Evolutionary conservation across 1,284 basidiomycete genomes (phyloP).

Genomic region (Leccinum insolens): DNA sequence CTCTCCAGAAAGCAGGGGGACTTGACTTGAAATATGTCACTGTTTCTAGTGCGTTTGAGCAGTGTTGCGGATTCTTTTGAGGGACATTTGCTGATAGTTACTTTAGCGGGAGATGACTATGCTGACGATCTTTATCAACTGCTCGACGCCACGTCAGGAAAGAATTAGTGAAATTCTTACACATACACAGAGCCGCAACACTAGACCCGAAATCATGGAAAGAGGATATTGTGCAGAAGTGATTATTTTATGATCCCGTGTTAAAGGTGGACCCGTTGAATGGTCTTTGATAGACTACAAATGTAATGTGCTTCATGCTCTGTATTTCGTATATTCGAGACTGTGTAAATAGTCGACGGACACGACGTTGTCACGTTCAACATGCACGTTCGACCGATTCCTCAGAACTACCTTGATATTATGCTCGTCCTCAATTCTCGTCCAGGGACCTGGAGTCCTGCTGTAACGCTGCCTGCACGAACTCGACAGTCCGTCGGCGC

Average conservation of each 20-base stretch:
- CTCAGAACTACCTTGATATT: no score
- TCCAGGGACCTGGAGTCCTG: no score
- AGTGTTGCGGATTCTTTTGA: not conserved
- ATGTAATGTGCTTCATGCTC: not conserved
- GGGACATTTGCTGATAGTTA: not conserved
- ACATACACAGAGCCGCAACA: not conserved
- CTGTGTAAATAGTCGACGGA: not conserved
- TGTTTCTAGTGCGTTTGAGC: conserved; percentile 16
- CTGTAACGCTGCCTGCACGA: no score
- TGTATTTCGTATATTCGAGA: not conserved
- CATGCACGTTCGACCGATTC: no score
- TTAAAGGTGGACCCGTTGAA: not conserved
- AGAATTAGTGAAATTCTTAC: not conserved
- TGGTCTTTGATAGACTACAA: not conserved
- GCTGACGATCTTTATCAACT: not conserved
- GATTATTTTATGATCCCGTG: not conserved
- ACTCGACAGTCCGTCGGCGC: no score
- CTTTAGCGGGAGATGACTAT: conserved; percentile 9
- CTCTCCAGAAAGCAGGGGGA: not conserved
- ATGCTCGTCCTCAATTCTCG: no score
- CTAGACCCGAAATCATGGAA: not conserved
- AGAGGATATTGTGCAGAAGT: not conserved
- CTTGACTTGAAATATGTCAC: conserved; percentile 3
- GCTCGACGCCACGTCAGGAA: conserved; percentile 6
- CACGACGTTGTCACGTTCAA: no score